A percentile compares a stretch with the other conserved stretches of the same genome.
Conservation (phyloP, 2,329 filamentous ascomycete genomes). For the Trichoderma citrinoviride region DNA sequence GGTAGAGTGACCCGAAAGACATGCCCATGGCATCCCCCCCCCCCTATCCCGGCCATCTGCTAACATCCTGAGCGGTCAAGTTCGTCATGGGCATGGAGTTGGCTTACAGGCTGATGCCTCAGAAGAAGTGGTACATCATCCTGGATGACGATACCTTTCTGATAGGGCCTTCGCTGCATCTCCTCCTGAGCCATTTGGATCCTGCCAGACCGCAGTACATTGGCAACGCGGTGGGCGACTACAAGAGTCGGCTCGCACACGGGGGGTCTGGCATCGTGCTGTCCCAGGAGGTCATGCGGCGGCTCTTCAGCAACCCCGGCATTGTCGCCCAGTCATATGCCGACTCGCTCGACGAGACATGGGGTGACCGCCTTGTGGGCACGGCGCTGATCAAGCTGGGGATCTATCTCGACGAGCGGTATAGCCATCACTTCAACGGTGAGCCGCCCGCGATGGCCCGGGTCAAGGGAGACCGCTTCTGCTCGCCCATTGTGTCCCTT, state of each 20-base stretch:
- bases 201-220: conserved; percentile 48
- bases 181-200: conserved; percentile 51
- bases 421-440: conserved; percentile 55
- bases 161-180: conserved; percentile 47
- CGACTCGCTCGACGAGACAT: conserved; percentile 50
- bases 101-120: conserved; percentile 48
- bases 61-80: conserved; percentile 33
- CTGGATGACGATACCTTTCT: conserved; percentile 58
- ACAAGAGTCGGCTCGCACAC: conserved; percentile 54
- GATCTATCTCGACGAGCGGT: conserved; percentile 55
- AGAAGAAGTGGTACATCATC: conserved; percentile 59
- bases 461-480: conserved; percentile 50
- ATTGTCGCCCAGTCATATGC: conserved; percentile 45
- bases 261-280: conserved; percentile 55
- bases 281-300: conserved; percentile 49
- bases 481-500: conserved; percentile 54
- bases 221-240: conserved; percentile 58
- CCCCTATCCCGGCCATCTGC: not conserved
- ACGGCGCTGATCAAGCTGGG: conserved; percentile 52
- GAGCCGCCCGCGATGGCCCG: conserved; percentile 50
- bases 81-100: conserved; percentile 56
- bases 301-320: conserved; percentile 43
- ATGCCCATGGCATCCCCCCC: too few species aligned
- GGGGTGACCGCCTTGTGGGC: conserved; percentile 54
- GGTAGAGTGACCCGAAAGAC: conserved; percentile 32